Evolutionary conservation across 2,329 filamentous ascomycete genomes (phyloP).

Genomic region (Bipolaris cookei): DNA sequence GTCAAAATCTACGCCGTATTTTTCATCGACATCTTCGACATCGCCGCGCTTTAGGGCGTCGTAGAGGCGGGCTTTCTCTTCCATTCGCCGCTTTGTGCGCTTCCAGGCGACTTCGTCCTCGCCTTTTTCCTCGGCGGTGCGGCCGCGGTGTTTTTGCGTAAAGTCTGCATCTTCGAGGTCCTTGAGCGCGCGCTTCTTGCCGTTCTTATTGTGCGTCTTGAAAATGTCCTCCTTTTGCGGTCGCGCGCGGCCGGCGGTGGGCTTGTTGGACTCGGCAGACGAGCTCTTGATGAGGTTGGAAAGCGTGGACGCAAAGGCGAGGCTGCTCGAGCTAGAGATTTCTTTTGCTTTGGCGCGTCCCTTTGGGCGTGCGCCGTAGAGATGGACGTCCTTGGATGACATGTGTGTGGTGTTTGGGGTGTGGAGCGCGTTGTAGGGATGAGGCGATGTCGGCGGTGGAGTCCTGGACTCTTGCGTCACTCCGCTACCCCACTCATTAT

Average conservation of each 20-base stretch:
- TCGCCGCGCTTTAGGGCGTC: slow-evolving; percentile 90
- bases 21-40: slow-evolving; percentile 66
- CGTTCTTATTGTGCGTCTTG: slow-evolving; percentile 67
- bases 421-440: slow-evolving; percentile 16
- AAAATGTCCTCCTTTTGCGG: slow-evolving; percentile 73
- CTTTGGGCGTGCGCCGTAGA: slow-evolving; percentile 80
- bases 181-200: slow-evolving; percentile 66
- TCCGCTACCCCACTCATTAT: slow-evolving; percentile 28
- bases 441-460: slow-evolving; percentile 37
- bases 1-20: slow-evolving; percentile 87
- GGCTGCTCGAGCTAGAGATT: slow-evolving; percentile 70
- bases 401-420: slow-evolving; percentile 21
- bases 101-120: slow-evolving; percentile 64
- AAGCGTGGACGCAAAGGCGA: slow-evolving; percentile 89
- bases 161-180: slow-evolving; percentile 63
- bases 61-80: slow-evolving; percentile 88
- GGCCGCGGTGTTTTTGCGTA: slow-evolving; percentile 67
- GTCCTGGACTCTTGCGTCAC: slow-evolving; percentile 28
- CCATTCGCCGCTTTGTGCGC: slow-evolving; percentile 80
- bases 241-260: slow-evolving; percentile 59
- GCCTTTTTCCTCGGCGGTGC: slow-evolving; percentile 60
- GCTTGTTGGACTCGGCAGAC: slow-evolving; percentile 51
- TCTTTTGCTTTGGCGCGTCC: slow-evolving; percentile 62
- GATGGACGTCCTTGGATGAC: slow-evolving; percentile 63
- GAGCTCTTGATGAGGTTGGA: slow-evolving; percentile 73